A percentile compares a stretch with the other conserved stretches of the same genome.
phyloP scores from a whole-genome alignment of 2,329 filamentous ascomycete species.

The Xylaria arbuscula region DNA sequence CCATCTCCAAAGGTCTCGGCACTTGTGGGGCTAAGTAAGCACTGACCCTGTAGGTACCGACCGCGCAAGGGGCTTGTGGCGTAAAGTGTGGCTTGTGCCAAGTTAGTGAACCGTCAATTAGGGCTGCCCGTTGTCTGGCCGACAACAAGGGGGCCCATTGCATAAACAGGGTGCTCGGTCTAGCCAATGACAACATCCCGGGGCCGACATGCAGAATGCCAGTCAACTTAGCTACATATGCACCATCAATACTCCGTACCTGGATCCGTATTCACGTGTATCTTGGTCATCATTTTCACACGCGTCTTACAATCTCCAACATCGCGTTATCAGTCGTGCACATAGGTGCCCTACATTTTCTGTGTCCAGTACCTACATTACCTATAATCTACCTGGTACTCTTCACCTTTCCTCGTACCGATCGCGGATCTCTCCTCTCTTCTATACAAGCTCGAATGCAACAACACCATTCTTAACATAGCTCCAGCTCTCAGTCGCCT shows the following conservation, averaged over 20 bases:
- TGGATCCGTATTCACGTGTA: neutral
- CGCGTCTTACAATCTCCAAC: constrained; percentile 1
- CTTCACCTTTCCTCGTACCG: too few species aligned
- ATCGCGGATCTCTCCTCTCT: neutral
- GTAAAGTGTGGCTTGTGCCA: constrained; percentile 24
- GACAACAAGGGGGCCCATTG: neutral
- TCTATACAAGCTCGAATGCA: constrained; percentile 2
- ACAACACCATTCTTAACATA: constrained; percentile 4
- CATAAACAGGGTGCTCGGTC: constrained; percentile 9
- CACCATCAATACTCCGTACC: neutral
- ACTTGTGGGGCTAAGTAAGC: constrained; percentile 13
- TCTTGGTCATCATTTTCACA: constrained; percentile 2
- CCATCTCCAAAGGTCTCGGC: constrained; percentile 22
- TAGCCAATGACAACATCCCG: constrained; percentile 13
- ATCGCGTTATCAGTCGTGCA: neutral
- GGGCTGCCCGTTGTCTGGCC: constrained; percentile 6
- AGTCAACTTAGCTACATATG: constrained; percentile 6
- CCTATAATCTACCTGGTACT: neutral
- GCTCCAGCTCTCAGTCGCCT: constrained; percentile 4
- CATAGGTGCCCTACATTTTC: neutral
- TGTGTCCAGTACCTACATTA: too few species aligned
- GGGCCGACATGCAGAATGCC: neutral
- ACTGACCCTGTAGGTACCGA: neutral
- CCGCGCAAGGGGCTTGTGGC: constrained; percentile 4
- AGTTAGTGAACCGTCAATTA: neutral